These are phyloP conservation scores for Achaetomium macrosporum DNA, from an alignment of 2,329 filamentous ascomycete species.

Conservation along the genomic window DNA sequence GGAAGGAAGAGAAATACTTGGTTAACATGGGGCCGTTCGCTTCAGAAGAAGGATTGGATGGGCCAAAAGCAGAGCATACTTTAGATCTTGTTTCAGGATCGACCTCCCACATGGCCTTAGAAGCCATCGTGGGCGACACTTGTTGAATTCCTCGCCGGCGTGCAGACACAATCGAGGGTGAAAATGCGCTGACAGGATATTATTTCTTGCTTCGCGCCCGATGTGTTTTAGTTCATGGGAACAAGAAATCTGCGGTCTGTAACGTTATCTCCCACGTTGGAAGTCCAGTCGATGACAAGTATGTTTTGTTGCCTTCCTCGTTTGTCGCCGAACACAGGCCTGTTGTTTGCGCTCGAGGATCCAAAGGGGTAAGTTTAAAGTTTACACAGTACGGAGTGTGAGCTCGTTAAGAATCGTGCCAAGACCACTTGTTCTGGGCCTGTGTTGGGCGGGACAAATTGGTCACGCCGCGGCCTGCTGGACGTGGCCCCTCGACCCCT, in stretches of 20 bases:
- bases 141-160: not conserved
- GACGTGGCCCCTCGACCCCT: slow-evolving; percentile 1
- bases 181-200: too few relatives aligned
- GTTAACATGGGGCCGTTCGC: not conserved
- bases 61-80: slow-evolving; percentile 41
- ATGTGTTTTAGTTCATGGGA: too few relatives aligned
- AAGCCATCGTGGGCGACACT: slow-evolving; percentile 42
- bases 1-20: not conserved
- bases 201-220: too few relatives aligned
- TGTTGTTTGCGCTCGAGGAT: too few relatives aligned
- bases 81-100: slow-evolving; percentile 96
- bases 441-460: not conserved
- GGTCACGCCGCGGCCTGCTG: not conserved
- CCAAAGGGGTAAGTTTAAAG: too few relatives aligned
- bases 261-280: too few relatives aligned
- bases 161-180: not conserved
- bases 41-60: not conserved
- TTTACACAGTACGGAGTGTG: too few relatives aligned
- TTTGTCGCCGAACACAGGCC: too few relatives aligned
- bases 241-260: too few relatives aligned
- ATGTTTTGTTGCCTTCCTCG: too few relatives aligned
- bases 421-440: not conserved
- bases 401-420: too few relatives aligned
- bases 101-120: slow-evolving; percentile 94
- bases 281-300: too few relatives aligned